These are phyloP conservation scores for Suillus decipiens DNA, from an alignment of 768 basidiomycete genomes.

Conservation along the genomic window DNA sequence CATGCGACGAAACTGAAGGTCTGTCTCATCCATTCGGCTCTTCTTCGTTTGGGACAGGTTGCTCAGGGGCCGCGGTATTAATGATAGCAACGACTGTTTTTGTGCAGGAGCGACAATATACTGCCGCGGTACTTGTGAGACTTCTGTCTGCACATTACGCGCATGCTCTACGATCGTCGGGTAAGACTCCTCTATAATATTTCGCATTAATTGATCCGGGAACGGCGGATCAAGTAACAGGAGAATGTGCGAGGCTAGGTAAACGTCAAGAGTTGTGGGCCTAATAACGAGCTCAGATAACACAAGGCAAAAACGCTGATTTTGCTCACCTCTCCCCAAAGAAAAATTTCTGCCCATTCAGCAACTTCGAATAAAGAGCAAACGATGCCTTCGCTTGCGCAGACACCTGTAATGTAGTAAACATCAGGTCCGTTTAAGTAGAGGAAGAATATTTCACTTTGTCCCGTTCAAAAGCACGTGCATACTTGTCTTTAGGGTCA, in stretches of 20 bases:
- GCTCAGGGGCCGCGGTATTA: constrained; percentile 37
- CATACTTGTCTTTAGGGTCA: constrained; percentile 41
- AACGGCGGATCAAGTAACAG: constrained; percentile 59
- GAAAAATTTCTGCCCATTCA: constrained; percentile 53
- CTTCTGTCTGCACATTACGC: constrained; percentile 43
- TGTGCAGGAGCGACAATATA: constrained; percentile 21
- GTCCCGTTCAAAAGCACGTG: constrained; percentile 62
- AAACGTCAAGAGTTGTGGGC: constrained; percentile 61
- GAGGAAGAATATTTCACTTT: constrained; percentile 39
- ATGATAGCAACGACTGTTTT: constrained; percentile 38
- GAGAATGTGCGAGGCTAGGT: constrained; percentile 69
- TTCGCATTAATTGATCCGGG: constrained; percentile 59
- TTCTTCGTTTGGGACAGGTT: constrained; percentile 14
- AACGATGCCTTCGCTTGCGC: constrained; percentile 60
- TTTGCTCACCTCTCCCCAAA: constrained; percentile 47
- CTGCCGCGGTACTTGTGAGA: constrained; percentile 28
- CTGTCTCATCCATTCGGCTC: constrained; percentile 37
- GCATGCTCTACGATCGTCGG: constrained; percentile 61
- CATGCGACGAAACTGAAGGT: constrained; percentile 47
- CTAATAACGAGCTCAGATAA: constrained; percentile 35
- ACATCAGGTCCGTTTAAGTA: background rate
- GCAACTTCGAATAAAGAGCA: constrained; percentile 57
- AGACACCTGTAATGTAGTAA: constrained; percentile 38
- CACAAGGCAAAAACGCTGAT: background rate
- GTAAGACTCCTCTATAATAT: constrained; percentile 56